A percentile compares a stretch with the other conserved stretches of the same genome.
These are phyloP conservation scores for Diaporthe amygdali DNA, from an alignment of 2,329 filamentous ascomycete genomes.

Conservation along the genomic window DNA sequence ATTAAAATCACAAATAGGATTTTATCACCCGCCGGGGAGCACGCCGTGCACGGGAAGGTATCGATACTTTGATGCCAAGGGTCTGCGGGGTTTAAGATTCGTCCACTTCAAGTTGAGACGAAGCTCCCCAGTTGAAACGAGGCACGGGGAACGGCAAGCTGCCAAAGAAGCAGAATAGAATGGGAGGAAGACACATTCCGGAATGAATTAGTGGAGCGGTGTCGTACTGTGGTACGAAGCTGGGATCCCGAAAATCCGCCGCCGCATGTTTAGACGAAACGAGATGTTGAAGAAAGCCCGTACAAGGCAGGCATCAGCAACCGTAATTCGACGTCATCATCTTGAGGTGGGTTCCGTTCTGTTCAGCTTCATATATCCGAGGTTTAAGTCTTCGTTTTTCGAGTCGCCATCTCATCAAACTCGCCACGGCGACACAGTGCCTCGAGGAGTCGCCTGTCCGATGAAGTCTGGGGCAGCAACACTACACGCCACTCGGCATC, in stretches of 20 bases:
- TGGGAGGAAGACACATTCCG: slow-evolving; percentile 4
- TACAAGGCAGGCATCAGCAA: slow-evolving; percentile 2
- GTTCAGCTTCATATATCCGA: slow-evolving; percentile 1
- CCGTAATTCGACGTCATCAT: slow-evolving; percentile 3
- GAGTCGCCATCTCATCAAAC: neutral
- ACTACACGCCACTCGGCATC: neutral
- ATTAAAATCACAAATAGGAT: slow-evolving; percentile 1
- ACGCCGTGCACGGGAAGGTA: neutral
- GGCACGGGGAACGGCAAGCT: slow-evolving; percentile 10
- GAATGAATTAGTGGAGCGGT: slow-evolving; percentile 13
- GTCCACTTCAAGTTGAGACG: slow-evolving; percentile 23
- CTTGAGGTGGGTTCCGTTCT: neutral
- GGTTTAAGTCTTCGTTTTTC: neutral
- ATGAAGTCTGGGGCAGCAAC: neutral
- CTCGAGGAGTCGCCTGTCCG: neutral
- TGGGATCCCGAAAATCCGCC: slow-evolving; percentile 3
- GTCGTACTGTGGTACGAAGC: neutral
- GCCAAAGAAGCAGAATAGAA: slow-evolving; percentile 18
- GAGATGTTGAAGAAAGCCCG: slow-evolving; percentile 11
- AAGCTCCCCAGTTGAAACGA: slow-evolving; percentile 23
- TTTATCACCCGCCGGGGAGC: neutral
- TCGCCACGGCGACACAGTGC: slow-evolving; percentile 4
- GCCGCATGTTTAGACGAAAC: slow-evolving; percentile 22
- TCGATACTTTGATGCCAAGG: slow-evolving; percentile 8
- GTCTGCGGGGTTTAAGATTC: slow-evolving; percentile 14